Evolutionary conservation across 805 yeast species (phyloP), one percentile per base, ranked within the genome.

Genomic region (Scheffersomyces lignosus): DNA sequence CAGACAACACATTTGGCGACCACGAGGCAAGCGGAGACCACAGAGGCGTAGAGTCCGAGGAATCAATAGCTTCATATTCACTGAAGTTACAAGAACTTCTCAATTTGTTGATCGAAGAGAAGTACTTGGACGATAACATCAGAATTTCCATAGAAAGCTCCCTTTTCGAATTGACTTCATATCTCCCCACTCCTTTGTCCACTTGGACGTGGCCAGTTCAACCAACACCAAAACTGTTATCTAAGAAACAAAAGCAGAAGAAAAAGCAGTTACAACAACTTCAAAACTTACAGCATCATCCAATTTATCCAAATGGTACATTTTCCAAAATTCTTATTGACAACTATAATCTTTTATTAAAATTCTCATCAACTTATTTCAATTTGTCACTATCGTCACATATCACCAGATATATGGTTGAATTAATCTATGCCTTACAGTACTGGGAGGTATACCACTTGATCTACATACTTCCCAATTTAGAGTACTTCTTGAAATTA

Each of bases 381-480:
- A 66, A 68, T 47, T 43, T 69, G 33, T 50, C 68, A 2, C 47
- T 70, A n/a, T 49, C 69, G 7, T 58, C 70, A 9, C 66, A 58
- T 23, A 45, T 67, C n/a, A 69, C 71, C n/a, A 56, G 56, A 36
- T 70, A 49, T 40, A 41, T 64, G 37, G 75, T 70, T 15, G 63
- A 61, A 30, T 40, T 68, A 23, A 53, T 69, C 8, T 66, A 70
- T 44, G 47, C 57, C 12, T 47, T 70, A 12, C 63, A 69, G 40
- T 70, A 65, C 44, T 70, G 75, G 75, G 75, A 70, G 40, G 55
- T 66, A 6, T 67, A 68, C 43, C 75, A 70, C 45, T 51, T 70
- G 7, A 39, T 69, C 8, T 48, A 57, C 28, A 37, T 57, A 15
- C 34, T 66, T 3, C 66, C 71, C 1, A 47, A 60, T 23, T 43